Percentiles rank a stretch among this genome's conserved stretches.
Conservation (phyloP, 306 rosid genomes). For the Malus sylvestris region DNA sequence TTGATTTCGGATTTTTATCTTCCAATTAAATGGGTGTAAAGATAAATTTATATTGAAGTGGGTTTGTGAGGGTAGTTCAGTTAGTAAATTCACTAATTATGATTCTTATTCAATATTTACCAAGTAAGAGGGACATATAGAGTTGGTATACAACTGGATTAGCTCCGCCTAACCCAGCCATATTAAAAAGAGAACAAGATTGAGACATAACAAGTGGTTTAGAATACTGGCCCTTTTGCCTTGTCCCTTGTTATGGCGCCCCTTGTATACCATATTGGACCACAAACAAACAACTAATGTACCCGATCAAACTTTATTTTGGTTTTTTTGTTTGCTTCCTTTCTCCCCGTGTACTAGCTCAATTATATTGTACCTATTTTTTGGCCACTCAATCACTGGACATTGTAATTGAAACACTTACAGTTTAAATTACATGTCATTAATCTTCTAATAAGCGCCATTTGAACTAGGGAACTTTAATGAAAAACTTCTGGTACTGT, state of each 20-base stretch:
- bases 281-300: not conserved
- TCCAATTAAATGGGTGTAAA: too few species aligned
- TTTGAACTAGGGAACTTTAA: not conserved
- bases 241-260: not conserved
- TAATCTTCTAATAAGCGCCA: not conserved
- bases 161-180: not conserved
- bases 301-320: not conserved
- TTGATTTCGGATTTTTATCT: too few species aligned
- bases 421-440: not conserved
- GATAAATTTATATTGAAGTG: too few species aligned
- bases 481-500: too few species aligned
- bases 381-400: not conserved
- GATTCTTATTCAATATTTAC: not conserved
- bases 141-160: not conserved
- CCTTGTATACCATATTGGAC: slow-evolving; percentile 1
- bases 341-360: not conserved
- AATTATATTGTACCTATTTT: not conserved
- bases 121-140: not conserved
- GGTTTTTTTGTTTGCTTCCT: not conserved
- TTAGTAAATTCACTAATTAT: too few species aligned
- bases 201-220: not conserved
- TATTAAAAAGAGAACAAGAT: not conserved
- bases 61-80: too few species aligned
- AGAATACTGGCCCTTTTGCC: not conserved
- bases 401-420: not conserved